Percentiles rank a stretch among this genome's conserved stretches.
phyloP scores from a whole-genome alignment of 2,329 filamentous ascomycete genomes.

The Cyclaneusma minus region DNA sequence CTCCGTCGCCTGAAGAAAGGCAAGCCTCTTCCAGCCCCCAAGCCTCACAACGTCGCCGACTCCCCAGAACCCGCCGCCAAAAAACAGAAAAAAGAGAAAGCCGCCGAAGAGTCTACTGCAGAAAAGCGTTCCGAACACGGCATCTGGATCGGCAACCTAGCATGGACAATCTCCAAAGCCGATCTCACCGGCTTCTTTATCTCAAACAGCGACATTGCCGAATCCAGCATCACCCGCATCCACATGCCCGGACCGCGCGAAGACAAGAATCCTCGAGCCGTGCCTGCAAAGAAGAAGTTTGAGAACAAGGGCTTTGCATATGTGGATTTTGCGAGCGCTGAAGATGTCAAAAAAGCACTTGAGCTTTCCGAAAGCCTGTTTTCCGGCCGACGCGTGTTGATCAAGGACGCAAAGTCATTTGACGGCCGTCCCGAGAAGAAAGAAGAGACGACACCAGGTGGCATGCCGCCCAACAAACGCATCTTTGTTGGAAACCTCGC shows the following conservation, averaged over 20 bases:
- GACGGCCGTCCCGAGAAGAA: constrained; percentile 69
- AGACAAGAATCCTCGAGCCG: constrained; percentile 16
- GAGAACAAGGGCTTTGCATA: constrained; percentile 90
- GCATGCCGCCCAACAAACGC: constrained; percentile 56
- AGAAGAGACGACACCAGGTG: constrained; percentile 14
- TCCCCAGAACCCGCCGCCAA: constrained; percentile 23
- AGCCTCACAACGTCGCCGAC: constrained; percentile 23
- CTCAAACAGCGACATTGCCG: constrained; percentile 49
- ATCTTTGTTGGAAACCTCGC: constrained; percentile 86
- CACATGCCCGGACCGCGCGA: constrained; percentile 34
- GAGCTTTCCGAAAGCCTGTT: constrained; percentile 75
- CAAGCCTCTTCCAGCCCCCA: constrained; percentile 35
- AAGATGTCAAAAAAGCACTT: constrained; percentile 58
- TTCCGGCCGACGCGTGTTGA: constrained; percentile 64
- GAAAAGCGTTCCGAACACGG: constrained; percentile 61
- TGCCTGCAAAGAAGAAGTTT: constrained; percentile 11
- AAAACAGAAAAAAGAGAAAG: constrained; percentile 24
- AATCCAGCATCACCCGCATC: constrained; percentile 65
- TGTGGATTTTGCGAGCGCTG: constrained; percentile 64
- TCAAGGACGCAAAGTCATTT: constrained; percentile 84
- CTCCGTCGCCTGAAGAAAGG: constrained; percentile 80
- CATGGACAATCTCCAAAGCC: constrained; percentile 62
- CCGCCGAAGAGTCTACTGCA: constrained; percentile 24
- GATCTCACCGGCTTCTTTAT: constrained; percentile 71
- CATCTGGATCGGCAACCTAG: constrained; percentile 91